Percentiles rank a stretch among this genome's conserved stretches.
Conservation (phyloP, 768 basidiomycete genomes). For the Fistulinella prunicolor region DNA sequence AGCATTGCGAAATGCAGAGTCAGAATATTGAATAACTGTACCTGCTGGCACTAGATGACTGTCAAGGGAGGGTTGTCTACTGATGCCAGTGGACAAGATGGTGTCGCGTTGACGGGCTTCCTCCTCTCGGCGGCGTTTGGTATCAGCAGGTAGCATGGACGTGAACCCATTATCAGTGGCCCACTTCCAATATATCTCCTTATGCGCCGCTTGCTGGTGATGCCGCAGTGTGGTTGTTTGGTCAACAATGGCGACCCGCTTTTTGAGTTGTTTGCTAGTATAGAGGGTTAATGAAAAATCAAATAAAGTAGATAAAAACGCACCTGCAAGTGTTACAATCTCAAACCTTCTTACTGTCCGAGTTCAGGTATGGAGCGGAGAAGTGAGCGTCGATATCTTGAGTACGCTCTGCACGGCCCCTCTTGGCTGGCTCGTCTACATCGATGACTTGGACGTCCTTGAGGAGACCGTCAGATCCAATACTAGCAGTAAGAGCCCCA, state of each 20-base stretch:
- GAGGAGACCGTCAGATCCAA: background rate
- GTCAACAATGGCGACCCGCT: background rate
- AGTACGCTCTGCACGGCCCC: background rate
- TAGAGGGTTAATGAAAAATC: too few relatives aligned
- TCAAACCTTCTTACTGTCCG: background rate
- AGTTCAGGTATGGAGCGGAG: background rate
- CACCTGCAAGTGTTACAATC: background rate
- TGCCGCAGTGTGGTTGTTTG: background rate
- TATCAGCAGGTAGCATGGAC: background rate
- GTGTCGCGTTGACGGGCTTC: background rate
- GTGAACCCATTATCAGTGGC: background rate
- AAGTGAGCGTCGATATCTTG: background rate
- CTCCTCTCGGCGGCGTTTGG: background rate
- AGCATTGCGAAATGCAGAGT: background rate
- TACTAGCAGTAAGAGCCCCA: background rate
- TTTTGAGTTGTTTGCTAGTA: background rate
- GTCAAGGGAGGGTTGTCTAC: conserved; percentile 1
- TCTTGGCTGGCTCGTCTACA: background rate
- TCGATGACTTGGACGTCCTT: conserved; percentile 1
- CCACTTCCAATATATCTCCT: background rate
- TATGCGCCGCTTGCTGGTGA: conserved; percentile 2
- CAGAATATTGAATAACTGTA: background rate
- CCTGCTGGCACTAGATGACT: background rate
- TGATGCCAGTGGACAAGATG: background rate
- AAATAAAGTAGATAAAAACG: background rate